Conservation (phyloP, 257 asterid genomes). For the Schizonepeta tenuifolia region DNA sequence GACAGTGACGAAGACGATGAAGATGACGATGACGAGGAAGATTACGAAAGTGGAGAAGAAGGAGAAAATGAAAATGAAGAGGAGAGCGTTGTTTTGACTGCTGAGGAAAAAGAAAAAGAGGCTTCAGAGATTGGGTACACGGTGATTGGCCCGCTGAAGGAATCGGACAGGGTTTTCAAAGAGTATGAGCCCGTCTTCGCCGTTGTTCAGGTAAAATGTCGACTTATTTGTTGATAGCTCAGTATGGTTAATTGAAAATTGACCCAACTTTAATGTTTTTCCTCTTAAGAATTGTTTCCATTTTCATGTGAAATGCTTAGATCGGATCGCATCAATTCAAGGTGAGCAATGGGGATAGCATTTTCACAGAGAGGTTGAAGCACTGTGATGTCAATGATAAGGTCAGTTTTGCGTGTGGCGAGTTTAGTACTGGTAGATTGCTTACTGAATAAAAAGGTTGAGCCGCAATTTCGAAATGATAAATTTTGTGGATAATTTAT, state of each 20-base stretch:
- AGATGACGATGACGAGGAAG: constrained; percentile 36
- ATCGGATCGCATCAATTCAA: constrained; percentile 96
- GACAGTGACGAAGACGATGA: constrained; percentile 33
- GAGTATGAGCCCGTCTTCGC: constrained; percentile 78
- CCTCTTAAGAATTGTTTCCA: not conserved
- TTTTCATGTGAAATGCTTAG: constrained; percentile 42
- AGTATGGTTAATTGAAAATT: not conserved
- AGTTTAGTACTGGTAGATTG: constrained; percentile 9
- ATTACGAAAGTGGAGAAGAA: constrained; percentile 34
- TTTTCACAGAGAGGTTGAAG: constrained; percentile 80
- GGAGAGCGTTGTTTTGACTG: constrained; percentile 32
- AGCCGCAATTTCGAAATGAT: not conserved
- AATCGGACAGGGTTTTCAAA: constrained; percentile 61
- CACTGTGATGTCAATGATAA: constrained; percentile 86
- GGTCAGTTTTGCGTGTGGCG: constrained; percentile 49
- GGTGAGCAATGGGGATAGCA: constrained; percentile 87
- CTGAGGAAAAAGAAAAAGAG: constrained; percentile 46
- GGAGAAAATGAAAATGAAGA: not conserved
- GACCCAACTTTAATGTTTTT: not conserved
- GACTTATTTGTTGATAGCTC: not conserved
- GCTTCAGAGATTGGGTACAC: constrained; percentile 78
- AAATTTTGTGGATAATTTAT: not conserved
- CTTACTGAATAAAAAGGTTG: constrained; percentile 8
- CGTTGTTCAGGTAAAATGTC: constrained; percentile 67
- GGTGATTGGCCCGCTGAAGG: constrained; percentile 69